Evolutionary conservation across 257 asterid genomes (phyloP), one percentile per base, ranked within the genome.

Genomic region (Salvia splendens): DNA sequence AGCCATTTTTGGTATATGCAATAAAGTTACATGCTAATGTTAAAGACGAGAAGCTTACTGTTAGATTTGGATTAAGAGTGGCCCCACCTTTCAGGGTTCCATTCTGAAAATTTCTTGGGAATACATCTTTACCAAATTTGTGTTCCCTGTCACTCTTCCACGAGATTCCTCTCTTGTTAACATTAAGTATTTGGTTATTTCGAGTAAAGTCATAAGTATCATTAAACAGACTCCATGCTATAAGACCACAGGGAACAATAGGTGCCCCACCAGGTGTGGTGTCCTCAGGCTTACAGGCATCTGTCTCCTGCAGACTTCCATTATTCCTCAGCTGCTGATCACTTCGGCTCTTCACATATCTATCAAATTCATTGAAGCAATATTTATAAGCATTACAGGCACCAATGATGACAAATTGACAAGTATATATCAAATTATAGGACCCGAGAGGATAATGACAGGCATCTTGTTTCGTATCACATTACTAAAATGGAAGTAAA

Each of bases 221-320:
- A 24, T 94, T 94, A 64, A 94, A 94, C 75, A 94, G 74, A 81
- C 96, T 94, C 98, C 96, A 94, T 1, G 99, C 99, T 48, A 94
- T 91, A 71, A 94, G 96, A 71, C 99, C 99, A 75, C 99, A 94
- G 51, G 99, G 99, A 65, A 94, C 96, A 65, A 94, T 88, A 32
- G 96, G 83, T 12, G 0, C 6, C 40, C 81, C 78, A 73, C 78
- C 36, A 2, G n/a, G 4, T 41, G 80, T 79, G 17, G 46, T 24
- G 70, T 74, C 93, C 82, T 94, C 99, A 0, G 99, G 99, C 35
- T 78, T 79, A 80, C 99, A 94, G n/a, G 85, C 41, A 79, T 73
- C 38, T 30, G 82, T 81, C 36, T 75, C 78, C 57, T 67, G 56
- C 51, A 33, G 73, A 52, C 64, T 80, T 14, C 74, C 68, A 15